A percentile compares a stretch with the other conserved stretches of the same genome.
Conservation (phyloP, 2,329 filamentous ascomycete genomes). For the Pleomassaria siparia region DNA sequence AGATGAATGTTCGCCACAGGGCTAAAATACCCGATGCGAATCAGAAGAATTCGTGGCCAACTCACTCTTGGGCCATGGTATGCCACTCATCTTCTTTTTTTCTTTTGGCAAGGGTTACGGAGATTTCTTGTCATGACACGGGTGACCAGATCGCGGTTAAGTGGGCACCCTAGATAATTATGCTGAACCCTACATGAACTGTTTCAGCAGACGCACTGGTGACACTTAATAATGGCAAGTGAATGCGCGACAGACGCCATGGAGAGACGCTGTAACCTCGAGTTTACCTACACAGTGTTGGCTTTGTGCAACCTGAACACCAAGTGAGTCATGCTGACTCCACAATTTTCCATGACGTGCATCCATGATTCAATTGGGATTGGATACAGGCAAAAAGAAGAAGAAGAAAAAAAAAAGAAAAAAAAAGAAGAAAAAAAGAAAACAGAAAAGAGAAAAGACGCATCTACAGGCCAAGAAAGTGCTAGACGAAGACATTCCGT, state of each 20-base stretch:
- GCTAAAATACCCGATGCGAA: background rate
- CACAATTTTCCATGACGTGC: conserved; percentile 16
- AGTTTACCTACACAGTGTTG: too few species aligned
- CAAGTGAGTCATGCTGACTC: conserved; percentile 4
- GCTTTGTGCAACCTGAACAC: conserved; percentile 8
- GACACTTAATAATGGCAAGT: conserved; percentile 10
- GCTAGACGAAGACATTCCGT: background rate
- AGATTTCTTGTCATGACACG: background rate
- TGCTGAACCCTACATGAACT: background rate
- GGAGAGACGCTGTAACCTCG: conserved; percentile 7
- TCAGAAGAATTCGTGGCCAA: background rate
- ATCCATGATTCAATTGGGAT: conserved; percentile 9
- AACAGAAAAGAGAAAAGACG: too few species aligned
- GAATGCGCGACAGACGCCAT: conserved; percentile 12
- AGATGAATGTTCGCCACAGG: background rate
- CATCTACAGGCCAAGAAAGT: background rate
- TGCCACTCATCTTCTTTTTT: background rate
- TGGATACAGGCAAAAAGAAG: conserved; percentile 6
- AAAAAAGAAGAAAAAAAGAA: conserved; percentile 1
- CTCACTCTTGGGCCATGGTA: background rate
- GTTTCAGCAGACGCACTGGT: conserved; percentile 18
- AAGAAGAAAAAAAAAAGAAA: conserved; percentile 4
- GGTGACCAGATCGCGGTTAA: conserved; percentile 15
- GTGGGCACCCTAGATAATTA: conserved; percentile 16
- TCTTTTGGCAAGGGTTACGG: background rate